Conservation (phyloP, 768 basidiomycete genomes). For the Lentinula edodes region DNA sequence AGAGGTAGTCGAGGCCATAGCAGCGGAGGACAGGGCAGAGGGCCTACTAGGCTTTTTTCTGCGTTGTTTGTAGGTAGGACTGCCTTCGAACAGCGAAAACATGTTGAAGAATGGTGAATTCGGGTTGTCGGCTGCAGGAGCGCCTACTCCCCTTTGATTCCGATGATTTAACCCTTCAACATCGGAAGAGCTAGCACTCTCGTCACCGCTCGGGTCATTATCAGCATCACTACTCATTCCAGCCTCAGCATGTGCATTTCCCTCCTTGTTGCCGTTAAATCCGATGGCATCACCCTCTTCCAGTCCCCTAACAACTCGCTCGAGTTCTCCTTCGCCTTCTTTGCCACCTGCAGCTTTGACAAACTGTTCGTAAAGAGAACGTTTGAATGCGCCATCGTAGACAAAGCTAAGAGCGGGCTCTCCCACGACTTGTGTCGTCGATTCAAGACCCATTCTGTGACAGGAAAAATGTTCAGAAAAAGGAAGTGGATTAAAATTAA, state of each 20-base stretch:
- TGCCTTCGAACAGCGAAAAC: constrained; percentile 78
- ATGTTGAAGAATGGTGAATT: constrained; percentile 50
- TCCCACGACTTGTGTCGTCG: constrained; percentile 66
- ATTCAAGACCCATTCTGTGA: constrained; percentile 61
- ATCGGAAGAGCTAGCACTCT: not conserved
- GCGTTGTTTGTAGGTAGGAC: constrained; percentile 84
- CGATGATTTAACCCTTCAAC: not conserved
- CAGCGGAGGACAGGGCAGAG: constrained; percentile 16
- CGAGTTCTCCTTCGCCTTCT: constrained; percentile 29
- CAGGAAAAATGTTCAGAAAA: not conserved
- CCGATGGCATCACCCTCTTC: constrained; percentile 11
- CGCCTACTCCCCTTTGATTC: not conserved
- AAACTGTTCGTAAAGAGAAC: constrained; percentile 66
- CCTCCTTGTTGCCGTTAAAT: not conserved
- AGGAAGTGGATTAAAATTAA: not conserved
- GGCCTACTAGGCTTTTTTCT: constrained; percentile 59
- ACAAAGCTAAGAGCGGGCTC: constrained; percentile 66
- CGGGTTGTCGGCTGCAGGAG: constrained; percentile 3
- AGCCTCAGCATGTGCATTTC: not conserved
- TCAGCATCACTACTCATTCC: not conserved
- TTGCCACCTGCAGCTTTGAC: constrained; percentile 30
- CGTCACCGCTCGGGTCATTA: constrained; percentile 7
- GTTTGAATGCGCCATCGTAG: constrained; percentile 53
- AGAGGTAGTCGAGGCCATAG: constrained; percentile 10
- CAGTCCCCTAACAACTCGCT: constrained; percentile 22